Conservation (phyloP, 306 rosid species). For the Sphenostylis stenocarpa region DNA sequence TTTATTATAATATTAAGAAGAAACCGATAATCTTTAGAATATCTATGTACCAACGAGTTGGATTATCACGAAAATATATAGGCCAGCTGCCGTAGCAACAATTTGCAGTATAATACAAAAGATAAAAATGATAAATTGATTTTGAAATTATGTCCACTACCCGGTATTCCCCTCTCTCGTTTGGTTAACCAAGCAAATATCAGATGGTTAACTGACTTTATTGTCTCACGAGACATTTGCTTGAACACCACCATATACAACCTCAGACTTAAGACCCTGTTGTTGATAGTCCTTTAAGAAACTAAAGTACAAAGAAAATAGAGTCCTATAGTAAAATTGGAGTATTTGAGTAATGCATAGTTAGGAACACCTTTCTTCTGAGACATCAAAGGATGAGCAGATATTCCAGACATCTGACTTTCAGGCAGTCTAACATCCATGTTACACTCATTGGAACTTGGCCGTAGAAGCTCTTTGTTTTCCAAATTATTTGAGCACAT, state of each 20-base stretch:
- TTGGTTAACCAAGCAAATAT: neutral
- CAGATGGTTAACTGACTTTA: neutral
- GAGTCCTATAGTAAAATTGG: neutral
- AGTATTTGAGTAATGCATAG: constrained; percentile 8
- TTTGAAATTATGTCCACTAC: neutral
- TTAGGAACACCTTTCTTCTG: constrained; percentile 53
- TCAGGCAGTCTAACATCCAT: constrained; percentile 40
- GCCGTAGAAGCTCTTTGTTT: constrained; percentile 33
- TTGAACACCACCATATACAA: neutral
- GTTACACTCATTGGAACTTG: constrained; percentile 29
- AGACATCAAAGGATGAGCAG: constrained; percentile 44
- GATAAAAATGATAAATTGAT: neutral
- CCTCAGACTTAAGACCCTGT: constrained; percentile 1
- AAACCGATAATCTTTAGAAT: neutral
- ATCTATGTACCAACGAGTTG: neutral
- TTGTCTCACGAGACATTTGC: neutral
- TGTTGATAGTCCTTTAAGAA: neutral
- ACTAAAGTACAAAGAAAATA: neutral
- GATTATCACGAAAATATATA: neutral
- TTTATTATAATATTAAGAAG: neutral
- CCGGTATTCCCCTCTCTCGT: neutral
- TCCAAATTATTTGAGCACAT: constrained; percentile 31
- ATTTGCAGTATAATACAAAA: neutral
- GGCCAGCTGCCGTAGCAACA: neutral
- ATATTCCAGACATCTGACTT: constrained; percentile 48